Evolutionary conservation across 768 basidiomycete species (phyloP).

Genomic region (Kwoniella sp.): DNA sequence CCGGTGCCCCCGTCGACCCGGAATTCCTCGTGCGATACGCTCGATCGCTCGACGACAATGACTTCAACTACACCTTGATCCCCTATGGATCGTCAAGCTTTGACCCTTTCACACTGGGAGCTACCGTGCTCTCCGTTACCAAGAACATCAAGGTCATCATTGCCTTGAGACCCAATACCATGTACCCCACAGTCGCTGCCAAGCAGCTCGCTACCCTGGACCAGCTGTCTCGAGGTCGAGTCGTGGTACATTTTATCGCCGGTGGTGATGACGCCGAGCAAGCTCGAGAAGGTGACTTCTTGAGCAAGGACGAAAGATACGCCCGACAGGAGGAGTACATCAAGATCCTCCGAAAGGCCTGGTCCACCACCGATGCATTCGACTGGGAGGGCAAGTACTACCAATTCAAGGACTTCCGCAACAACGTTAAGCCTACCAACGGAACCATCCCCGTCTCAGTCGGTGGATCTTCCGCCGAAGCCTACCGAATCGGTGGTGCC

Average conservation of each 20-base stretch:
- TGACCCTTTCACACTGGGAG: slow-evolving; percentile 44
- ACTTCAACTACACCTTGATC: slow-evolving; percentile 41
- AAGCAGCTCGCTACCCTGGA: slow-evolving; percentile 43
- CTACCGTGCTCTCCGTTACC: slow-evolving; percentile 34
- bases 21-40: slow-evolving; percentile 42
- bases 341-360: slow-evolving; percentile 40
- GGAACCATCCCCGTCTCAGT: slow-evolving; percentile 36
- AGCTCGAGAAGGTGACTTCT: slow-evolving; percentile 38
- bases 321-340: slow-evolving; percentile 44
- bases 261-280: slow-evolving; percentile 40
- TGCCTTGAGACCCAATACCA: slow-evolving; percentile 41
- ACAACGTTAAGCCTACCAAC: slow-evolving; percentile 30
- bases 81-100: slow-evolving; percentile 38
- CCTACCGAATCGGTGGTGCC: slow-evolving; percentile 41
- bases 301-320: slow-evolving; percentile 40
- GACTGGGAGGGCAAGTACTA: slow-evolving; percentile 47
- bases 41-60: slow-evolving; percentile 38
- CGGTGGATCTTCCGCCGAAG: slow-evolving; percentile 40
- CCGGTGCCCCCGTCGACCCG: slow-evolving; percentile 36
- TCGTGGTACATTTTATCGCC: slow-evolving; percentile 44
- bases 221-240: slow-evolving; percentile 36
- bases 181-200: slow-evolving; percentile 44
- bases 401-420: slow-evolving; percentile 39
- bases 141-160: slow-evolving; percentile 39
- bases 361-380: slow-evolving; percentile 36